Evolutionary conservation across 1,284 basidiomycete species (phyloP).

Genomic region (Pseudozyma thailandica): DNA sequence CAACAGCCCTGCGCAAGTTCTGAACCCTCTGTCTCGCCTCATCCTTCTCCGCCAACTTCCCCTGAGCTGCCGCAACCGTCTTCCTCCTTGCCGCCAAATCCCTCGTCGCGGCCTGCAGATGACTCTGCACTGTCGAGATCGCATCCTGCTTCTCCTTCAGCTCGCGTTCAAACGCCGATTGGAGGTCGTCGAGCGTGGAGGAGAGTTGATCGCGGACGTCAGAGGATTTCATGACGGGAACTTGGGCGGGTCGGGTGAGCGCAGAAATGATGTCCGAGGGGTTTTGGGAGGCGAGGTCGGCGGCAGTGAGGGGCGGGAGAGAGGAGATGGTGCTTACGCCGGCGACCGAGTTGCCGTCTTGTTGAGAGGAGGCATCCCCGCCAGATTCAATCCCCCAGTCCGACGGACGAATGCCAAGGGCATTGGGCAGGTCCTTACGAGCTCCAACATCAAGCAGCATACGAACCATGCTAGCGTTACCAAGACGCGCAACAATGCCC

Average conservation of each 20-base stretch:
- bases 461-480: constrained; percentile 86
- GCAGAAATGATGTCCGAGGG: constrained; percentile 75
- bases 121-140: constrained; percentile 84
- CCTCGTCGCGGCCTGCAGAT: constrained; percentile 87
- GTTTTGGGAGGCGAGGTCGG: constrained; percentile 55
- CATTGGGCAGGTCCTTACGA: constrained; percentile 89
- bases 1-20: constrained; percentile 53
- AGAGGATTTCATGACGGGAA: constrained; percentile 82
- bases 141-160: constrained; percentile 86
- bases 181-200: constrained; percentile 76
- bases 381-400: constrained; percentile 77
- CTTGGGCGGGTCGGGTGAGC: constrained; percentile 69
- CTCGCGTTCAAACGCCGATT: constrained; percentile 83
- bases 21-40: constrained; percentile 50
- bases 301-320: constrained; percentile 35
- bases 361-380: constrained; percentile 25
- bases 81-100: constrained; percentile 88
- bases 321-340: constrained; percentile 34
- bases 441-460: constrained; percentile 92
- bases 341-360: constrained; percentile 22
- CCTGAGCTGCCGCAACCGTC: constrained; percentile 54
- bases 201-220: constrained; percentile 79
- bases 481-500: constrained; percentile 92
- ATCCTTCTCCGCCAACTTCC: constrained; percentile 55
- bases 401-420: constrained; percentile 87